These are phyloP conservation scores for Pilaira anomala DNA, from an alignment of 192 early-diverging fungal genomes.

Conservation along the genomic window DNA sequence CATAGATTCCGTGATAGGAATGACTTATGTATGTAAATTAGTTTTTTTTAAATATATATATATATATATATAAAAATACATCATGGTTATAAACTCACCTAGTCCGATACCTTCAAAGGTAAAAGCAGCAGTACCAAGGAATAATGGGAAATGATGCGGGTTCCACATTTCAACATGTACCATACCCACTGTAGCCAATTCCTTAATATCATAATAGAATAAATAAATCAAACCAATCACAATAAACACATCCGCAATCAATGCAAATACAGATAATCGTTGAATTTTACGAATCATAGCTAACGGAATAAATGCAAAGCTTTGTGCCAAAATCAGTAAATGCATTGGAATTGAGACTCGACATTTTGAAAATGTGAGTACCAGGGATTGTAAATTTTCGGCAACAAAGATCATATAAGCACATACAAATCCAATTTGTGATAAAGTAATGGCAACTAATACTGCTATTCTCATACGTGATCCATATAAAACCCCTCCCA, in stretches of 20 bases:
- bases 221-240: conserved; percentile 81
- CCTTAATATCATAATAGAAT: conserved; percentile 70
- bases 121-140: conserved; percentile 92
- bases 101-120: conserved; percentile 90
- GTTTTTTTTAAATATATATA: neutral
- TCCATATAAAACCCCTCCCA: conserved; percentile 66
- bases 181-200: conserved; percentile 54
- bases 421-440: conserved; percentile 83
- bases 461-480: conserved; percentile 61
- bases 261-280: conserved; percentile 74
- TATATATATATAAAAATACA: neutral
- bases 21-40: conserved; percentile 18
- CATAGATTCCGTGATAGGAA: conserved; percentile 56
- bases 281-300: conserved; percentile 90
- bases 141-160: conserved; percentile 74
- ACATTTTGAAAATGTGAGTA: conserved; percentile 76
- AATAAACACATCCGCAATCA: conserved; percentile 92
- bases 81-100: conserved; percentile 8
- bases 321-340: conserved; percentile 67
- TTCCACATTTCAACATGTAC: conserved; percentile 67
- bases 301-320: conserved; percentile 78
- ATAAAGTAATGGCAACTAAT: conserved; percentile 43
- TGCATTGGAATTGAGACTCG: conserved; percentile 43
- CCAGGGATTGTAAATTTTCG: conserved; percentile 77
- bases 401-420: conserved; percentile 92